Evolutionary conservation across 345 rosid genomes (phyloP).

Genomic region (Rubroshorea leprosula): DNA sequence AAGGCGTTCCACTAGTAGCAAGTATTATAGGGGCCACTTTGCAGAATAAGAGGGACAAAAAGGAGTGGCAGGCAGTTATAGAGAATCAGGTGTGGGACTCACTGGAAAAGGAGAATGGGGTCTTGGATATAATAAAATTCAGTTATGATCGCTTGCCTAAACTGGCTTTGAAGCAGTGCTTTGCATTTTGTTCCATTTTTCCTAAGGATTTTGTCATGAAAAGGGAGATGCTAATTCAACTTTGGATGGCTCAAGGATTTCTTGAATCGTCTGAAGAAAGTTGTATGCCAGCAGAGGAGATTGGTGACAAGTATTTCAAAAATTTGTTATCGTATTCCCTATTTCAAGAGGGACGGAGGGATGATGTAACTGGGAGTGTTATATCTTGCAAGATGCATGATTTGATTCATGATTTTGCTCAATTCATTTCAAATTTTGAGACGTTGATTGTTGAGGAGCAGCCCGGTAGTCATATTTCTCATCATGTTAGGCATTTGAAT

Average conservation of each 20-base stretch:
- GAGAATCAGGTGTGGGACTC: background rate
- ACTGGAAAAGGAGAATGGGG: background rate
- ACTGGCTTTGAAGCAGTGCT: background rate
- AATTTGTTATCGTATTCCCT: background rate
- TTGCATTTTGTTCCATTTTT: background rate
- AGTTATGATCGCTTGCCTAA: background rate
- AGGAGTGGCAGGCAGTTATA: background rate
- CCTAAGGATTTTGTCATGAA: background rate
- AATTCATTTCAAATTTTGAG: background rate
- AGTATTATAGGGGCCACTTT: background rate
- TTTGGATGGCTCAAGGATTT: background rate
- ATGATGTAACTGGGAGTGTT: background rate
- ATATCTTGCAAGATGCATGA: background rate
- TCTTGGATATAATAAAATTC: background rate
- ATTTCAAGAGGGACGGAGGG: background rate
- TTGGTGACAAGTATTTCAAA: background rate
- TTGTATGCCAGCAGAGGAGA: background rate
- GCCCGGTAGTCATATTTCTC: too few relatives aligned
- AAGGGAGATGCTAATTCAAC: background rate
- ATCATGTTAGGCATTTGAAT: too few relatives aligned
- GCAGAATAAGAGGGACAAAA: background rate
- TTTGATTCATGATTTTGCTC: background rate
- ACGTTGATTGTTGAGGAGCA: background rate
- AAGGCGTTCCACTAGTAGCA: background rate
- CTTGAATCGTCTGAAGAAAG: background rate